Conservation (phyloP, 352 stramenopile species). For the Phytophthora europaea region DNA sequence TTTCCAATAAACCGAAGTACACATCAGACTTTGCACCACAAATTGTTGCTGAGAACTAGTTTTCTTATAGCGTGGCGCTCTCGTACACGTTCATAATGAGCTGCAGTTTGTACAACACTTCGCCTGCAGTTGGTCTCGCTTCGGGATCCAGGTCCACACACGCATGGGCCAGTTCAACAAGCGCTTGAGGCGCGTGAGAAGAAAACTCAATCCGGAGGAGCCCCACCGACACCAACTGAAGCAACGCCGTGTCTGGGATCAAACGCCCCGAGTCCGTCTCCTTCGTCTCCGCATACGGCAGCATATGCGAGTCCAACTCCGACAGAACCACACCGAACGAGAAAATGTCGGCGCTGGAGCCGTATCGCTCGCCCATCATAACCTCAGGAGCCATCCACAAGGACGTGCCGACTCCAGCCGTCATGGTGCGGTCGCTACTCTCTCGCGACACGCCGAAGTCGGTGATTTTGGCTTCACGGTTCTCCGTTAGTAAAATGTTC, state of each 20-base stretch:
- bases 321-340: constrained; percentile 60
- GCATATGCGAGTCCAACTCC: constrained; percentile 54
- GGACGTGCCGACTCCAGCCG: constrained; percentile 43
- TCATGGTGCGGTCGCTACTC: constrained; percentile 45
- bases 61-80: constrained; percentile 29
- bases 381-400: constrained; percentile 62
- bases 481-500: constrained; percentile 53
- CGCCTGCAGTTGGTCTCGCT: constrained; percentile 43
- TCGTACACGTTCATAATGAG: constrained; percentile 47
- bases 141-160: constrained; percentile 49
- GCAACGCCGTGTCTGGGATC: constrained; percentile 43
- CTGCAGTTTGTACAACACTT: constrained; percentile 52
- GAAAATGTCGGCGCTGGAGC: constrained; percentile 55
- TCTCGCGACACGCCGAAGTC: constrained; percentile 62
- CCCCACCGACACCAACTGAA: constrained; percentile 59
- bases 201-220: constrained; percentile 49
- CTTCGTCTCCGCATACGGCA: constrained; percentile 37
- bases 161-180: constrained; percentile 39
- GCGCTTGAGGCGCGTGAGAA: constrained; percentile 18
- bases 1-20: not conserved
- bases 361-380: constrained; percentile 57
- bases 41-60: not conserved
- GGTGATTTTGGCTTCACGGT: constrained; percentile 49
- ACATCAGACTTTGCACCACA: not conserved
- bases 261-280: constrained; percentile 29